Conservation (phyloP, 2,329 filamentous ascomycete genomes). For the Cytospora schulzeri region DNA sequence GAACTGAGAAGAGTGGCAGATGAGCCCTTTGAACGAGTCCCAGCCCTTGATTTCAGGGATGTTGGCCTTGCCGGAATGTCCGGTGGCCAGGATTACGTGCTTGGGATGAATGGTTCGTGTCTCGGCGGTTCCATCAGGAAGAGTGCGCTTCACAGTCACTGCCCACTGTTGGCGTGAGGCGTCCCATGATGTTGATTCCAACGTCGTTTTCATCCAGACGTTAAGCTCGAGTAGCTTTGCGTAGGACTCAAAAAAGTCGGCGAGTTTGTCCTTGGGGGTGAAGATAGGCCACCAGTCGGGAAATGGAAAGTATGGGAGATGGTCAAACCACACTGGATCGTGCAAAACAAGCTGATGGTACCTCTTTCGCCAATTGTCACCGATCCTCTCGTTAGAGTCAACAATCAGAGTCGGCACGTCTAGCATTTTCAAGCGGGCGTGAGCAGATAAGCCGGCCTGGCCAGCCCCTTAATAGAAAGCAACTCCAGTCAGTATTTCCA, state of each 20-base stretch:
- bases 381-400: conserved; percentile 53
- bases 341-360: conserved; percentile 62
- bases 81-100: conserved; percentile 57
- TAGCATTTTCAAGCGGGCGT: conserved; percentile 58
- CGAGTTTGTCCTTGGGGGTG: conserved; percentile 69
- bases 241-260: conserved; percentile 65
- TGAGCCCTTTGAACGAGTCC: conserved; percentile 58
- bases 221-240: conserved; percentile 64
- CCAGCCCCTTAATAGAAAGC: conserved; percentile 48
- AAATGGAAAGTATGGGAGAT: conserved; percentile 63
- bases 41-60: conserved; percentile 41
- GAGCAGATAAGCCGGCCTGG: conserved; percentile 54
- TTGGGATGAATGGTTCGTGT: conserved; percentile 49
- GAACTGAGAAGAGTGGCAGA: conserved; percentile 66
- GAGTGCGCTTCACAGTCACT: conserved; percentile 42
- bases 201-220: conserved; percentile 58
- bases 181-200: conserved; percentile 51
- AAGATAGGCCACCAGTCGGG: conserved; percentile 65
- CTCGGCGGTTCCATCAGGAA: conserved; percentile 35
- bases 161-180: conserved; percentile 56
- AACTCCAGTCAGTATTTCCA: conserved; percentile 14
- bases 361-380: conserved; percentile 62
- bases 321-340: conserved; percentile 62
- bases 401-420: conserved; percentile 53
- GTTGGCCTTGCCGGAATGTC: conserved; percentile 50